Conservation (phyloP, 1,139 yeast species). For the Suhomyces maxii region DNA sequence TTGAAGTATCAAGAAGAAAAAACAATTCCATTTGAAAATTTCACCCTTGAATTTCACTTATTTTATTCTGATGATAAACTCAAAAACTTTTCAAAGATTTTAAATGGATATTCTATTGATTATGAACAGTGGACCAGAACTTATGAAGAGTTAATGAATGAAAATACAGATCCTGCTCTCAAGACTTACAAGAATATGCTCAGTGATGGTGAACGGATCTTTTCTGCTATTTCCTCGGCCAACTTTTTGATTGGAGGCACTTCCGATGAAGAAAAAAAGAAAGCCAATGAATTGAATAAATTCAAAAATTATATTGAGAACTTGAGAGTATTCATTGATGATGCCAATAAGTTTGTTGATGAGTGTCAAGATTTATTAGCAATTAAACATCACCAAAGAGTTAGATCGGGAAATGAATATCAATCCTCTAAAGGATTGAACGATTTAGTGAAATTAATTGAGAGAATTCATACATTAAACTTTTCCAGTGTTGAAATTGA, state of each 20-base stretch:
- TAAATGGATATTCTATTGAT: conserved; percentile 42
- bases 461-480: conserved; percentile 48
- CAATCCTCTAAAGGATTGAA: conserved; percentile 20
- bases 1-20: conserved; percentile 24
- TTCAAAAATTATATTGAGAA: conserved; percentile 28
- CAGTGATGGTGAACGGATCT: conserved; percentile 57
- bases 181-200: conserved; percentile 46
- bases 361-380: conserved; percentile 56
- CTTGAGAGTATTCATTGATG: conserved; percentile 43
- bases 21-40: conserved; percentile 17
- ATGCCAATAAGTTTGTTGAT: conserved; percentile 54
- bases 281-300: conserved; percentile 15
- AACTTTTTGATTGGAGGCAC: conserved; percentile 11
- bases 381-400: conserved; percentile 52
- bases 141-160: conserved; percentile 41
- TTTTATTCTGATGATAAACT: conserved; percentile 56
- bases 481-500: conserved; percentile 60
- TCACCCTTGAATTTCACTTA: conserved; percentile 44
- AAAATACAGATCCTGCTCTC: conserved; percentile 48
- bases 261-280: conserved; percentile 14
- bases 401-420: conserved; percentile 26
- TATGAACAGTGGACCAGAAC: conserved; percentile 54
- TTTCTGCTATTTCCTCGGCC: conserved; percentile 32
- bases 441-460: conserved; percentile 36
- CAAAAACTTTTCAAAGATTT: conserved; percentile 30